Evolutionary conservation across 2,329 filamentous ascomycete genomes (phyloP).

Genomic region (Paraconiothyrium sp.): DNA sequence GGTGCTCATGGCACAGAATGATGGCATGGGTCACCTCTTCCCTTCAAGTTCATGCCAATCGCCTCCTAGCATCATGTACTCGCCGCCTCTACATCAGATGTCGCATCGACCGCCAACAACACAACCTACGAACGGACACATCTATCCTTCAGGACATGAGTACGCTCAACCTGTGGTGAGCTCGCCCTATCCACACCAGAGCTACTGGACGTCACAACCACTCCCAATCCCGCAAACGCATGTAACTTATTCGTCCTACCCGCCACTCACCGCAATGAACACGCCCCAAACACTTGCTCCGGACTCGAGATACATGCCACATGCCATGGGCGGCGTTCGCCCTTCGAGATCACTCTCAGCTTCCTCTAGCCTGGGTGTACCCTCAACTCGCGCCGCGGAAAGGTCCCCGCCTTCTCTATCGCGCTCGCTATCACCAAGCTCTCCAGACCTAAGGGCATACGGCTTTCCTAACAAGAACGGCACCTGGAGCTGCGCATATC

Average conservation of each 20-base stretch:
- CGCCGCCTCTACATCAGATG: conserved; percentile 47
- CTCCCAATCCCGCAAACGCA: conserved; percentile 39
- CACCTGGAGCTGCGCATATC: conserved; percentile 68
- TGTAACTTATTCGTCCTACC: conserved; percentile 47
- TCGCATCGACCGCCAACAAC: conserved; percentile 34
- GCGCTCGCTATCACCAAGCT: conserved; percentile 51
- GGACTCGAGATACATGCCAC: conserved; percentile 36
- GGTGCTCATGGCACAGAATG: conserved; percentile 47
- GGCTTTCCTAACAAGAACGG: conserved; percentile 58
- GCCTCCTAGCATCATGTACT: conserved; percentile 50
- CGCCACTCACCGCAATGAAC: conserved; percentile 39
- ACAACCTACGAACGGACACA: conserved; percentile 34
- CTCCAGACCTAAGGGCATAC: conserved; percentile 51
- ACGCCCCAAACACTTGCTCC: conserved; percentile 35
- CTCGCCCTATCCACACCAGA: conserved; percentile 46
- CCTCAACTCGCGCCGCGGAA: conserved; percentile 37
- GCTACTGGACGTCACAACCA: conserved; percentile 44
- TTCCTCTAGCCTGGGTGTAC: conserved; percentile 43
- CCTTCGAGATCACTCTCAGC: conserved; percentile 48
- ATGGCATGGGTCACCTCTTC: conserved; percentile 46
- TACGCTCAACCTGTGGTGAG: conserved; percentile 39
- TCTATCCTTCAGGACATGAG: conserved; percentile 42
- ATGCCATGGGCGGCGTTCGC: conserved; percentile 32
- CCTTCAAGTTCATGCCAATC: conserved; percentile 49
- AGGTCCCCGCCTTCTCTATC: conserved; percentile 44